These are phyloP conservation scores for Verticillium longisporum DNA, from an alignment of 2,329 filamentous ascomycete genomes.

Conservation along the genomic window DNA sequence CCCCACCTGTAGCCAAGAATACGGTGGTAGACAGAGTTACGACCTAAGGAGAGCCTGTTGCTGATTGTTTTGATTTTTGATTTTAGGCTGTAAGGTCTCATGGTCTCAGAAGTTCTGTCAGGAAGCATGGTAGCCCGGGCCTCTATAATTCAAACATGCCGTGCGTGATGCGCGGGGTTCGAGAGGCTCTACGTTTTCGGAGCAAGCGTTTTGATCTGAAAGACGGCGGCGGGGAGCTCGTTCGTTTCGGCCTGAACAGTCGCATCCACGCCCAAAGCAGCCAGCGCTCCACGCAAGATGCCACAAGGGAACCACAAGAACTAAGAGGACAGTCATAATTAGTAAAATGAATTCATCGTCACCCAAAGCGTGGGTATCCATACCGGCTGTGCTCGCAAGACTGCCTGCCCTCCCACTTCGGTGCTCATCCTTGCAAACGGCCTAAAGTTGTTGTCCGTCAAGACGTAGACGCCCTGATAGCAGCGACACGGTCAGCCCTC, in stretches of 20 bases:
- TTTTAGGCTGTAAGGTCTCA: slow-evolving; percentile 20
- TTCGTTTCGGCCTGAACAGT: slow-evolving; percentile 86
- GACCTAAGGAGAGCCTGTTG: slow-evolving; percentile 13
- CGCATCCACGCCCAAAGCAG: slow-evolving; percentile 84
- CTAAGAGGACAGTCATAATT: slow-evolving; percentile 31
- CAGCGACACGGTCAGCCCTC: not conserved
- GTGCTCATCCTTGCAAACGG: slow-evolving; percentile 87
- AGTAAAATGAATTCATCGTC: not conserved
- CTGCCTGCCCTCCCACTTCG: slow-evolving; percentile 65
- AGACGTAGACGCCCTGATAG: slow-evolving; percentile 78
- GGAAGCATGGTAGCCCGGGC: not conserved
- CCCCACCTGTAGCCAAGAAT: slow-evolving; percentile 14
- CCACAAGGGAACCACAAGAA: slow-evolving; percentile 96
- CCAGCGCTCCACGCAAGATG: slow-evolving; percentile 82
- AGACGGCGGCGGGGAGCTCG: slow-evolving; percentile 82
- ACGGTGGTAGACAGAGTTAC: slow-evolving; percentile 10
- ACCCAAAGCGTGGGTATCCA: slow-evolving; percentile 19
- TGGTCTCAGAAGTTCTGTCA: not conserved
- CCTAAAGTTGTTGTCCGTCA: slow-evolving; percentile 88
- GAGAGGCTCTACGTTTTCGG: slow-evolving; percentile 27
- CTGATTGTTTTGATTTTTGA: slow-evolving; percentile 18
- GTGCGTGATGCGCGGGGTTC: not conserved
- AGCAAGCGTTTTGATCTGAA: slow-evolving; percentile 85
- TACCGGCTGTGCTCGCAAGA: slow-evolving; percentile 73
- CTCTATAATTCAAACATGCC: not conserved